These are phyloP conservation scores for Vaccinium vitisidaea DNA, from an alignment of 148 eudicot species.

Conservation along the genomic window DNA sequence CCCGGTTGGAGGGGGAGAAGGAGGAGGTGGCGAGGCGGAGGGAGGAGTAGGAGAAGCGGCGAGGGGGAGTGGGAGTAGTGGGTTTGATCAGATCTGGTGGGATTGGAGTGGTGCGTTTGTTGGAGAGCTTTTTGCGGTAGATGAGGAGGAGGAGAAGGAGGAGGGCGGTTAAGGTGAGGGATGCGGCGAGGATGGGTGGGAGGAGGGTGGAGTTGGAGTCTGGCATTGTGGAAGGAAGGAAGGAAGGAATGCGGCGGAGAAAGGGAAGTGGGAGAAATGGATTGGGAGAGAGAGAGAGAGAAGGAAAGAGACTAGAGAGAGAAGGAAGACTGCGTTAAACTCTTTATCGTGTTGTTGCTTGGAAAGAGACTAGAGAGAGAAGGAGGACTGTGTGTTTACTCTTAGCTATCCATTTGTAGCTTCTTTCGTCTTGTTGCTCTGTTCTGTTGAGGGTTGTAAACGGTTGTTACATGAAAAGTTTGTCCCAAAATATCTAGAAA, in stretches of 20 bases:
- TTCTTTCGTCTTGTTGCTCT: conserved; percentile 6
- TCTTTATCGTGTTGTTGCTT: too few relatives aligned
- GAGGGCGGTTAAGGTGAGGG: conserved; percentile 34
- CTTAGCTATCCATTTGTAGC: background rate
- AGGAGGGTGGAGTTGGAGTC: conserved; percentile 21
- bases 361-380: too few relatives aligned
- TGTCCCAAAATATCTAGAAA: too few relatives aligned
- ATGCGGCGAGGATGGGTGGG: conserved; percentile 40
- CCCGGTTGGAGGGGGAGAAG: conserved; percentile 55
- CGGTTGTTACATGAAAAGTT: too few relatives aligned
- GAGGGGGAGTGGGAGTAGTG: conserved; percentile 37
- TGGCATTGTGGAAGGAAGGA: background rate
- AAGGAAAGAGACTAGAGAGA: too few relatives aligned
- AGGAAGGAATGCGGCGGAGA: background rate
- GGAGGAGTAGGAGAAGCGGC: conserved; percentile 52
- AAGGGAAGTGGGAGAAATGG: background rate
- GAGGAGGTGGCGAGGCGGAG: conserved; percentile 65
- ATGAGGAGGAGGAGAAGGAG: conserved; percentile 37
- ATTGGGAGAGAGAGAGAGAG: background rate
- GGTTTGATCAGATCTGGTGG: conserved; percentile 35
- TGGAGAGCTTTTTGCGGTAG: conserved; percentile 50
- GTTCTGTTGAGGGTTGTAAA: background rate
- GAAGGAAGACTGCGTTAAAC: too few relatives aligned
- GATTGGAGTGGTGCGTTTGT: conserved; percentile 58
- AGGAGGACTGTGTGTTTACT: background rate